A percentile compares a stretch with the other conserved stretches of the same genome.
Evolutionary conservation across 192 early-diverging fungal species (phyloP).

Genomic region (Backusella westeae): DNA sequence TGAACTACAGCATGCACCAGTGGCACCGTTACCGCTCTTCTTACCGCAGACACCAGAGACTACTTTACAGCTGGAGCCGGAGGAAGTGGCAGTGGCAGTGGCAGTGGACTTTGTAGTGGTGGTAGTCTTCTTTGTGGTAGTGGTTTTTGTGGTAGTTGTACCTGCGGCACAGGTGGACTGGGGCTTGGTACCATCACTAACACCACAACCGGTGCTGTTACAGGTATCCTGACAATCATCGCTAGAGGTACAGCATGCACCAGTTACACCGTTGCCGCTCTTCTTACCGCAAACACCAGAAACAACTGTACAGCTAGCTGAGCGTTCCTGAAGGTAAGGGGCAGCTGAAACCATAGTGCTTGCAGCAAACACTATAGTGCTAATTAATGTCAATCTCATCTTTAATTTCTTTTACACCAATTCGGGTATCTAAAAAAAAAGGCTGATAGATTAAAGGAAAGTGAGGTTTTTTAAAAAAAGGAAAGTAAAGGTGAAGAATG

Average conservation of each 20-base stretch:
- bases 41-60: constrained; percentile 1
- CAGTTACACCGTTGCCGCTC: not conserved
- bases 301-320: not conserved
- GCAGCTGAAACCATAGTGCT: not conserved
- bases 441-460: not conserved
- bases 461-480: not conserved
- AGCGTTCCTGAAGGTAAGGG: not conserved
- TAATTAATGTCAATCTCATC: constrained; percentile 5
- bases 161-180: not conserved
- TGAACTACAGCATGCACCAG: not conserved
- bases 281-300: not conserved
- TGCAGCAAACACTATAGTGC: not conserved
- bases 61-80: not conserved
- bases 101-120: not conserved
- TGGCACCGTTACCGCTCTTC: not conserved
- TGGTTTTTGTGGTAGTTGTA: not conserved
- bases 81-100: not conserved
- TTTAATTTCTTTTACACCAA: not conserved
- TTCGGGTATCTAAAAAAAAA: not conserved
- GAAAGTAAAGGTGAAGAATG: not conserved
- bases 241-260: not conserved
- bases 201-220: not conserved
- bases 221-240: not conserved
- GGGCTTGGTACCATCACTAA: not conserved
- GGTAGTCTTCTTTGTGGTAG: not conserved